These are phyloP conservation scores for Solanum corneliomulleri DNA, from an alignment of 257 asterid genomes.

Conservation along the genomic window DNA sequence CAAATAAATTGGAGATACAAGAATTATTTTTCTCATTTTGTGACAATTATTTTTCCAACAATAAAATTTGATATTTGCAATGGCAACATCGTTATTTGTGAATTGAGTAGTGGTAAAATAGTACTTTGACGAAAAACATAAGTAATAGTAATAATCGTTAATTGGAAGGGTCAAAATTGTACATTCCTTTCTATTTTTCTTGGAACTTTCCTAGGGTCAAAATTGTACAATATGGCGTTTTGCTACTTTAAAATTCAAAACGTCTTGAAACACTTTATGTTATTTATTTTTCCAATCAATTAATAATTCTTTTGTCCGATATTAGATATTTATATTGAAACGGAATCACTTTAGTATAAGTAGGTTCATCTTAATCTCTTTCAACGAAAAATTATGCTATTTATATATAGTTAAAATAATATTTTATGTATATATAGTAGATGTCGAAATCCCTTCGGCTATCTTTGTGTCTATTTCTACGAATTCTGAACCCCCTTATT, in stretches of 20 bases:
- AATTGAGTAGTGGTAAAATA: background rate
- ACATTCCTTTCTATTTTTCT: background rate
- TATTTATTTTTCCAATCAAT: background rate
- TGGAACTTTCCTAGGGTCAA: background rate
- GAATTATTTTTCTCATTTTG: background rate
- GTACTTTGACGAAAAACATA: background rate
- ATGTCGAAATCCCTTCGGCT: too few species aligned
- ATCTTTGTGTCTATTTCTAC: too few species aligned
- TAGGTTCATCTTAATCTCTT: too few species aligned
- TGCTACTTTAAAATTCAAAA: background rate
- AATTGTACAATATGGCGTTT: background rate
- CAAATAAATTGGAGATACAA: background rate
- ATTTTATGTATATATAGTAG: too few species aligned
- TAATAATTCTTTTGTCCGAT: background rate
- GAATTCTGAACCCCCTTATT: too few species aligned
- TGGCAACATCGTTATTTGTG: background rate
- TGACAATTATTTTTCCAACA: background rate
- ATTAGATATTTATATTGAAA: background rate
- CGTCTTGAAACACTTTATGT: background rate
- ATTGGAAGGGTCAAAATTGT: background rate
- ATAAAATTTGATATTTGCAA: background rate
- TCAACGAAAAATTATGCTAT: too few species aligned
- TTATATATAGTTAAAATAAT: too few species aligned
- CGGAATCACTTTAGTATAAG: accelerated
- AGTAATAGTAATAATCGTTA: background rate